These are phyloP conservation scores for Pistacia vera DNA, from an alignment of 345 rosid species.

Conservation along the genomic window DNA sequence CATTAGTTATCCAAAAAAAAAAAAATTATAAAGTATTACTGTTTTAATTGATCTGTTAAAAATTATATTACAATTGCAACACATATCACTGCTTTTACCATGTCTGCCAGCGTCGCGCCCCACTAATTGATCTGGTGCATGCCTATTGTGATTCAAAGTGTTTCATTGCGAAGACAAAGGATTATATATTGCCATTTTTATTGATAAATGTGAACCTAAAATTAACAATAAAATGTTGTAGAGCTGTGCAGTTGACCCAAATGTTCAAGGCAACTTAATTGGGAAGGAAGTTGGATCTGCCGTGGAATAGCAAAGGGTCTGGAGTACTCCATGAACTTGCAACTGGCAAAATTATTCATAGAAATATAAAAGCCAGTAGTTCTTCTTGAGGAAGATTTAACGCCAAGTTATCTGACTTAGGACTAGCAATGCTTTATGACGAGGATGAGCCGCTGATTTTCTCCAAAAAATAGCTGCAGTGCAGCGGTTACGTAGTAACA, in stretches of 20 bases:
- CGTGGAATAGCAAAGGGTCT: slow-evolving; percentile 20
- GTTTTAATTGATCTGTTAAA: too few relatives aligned
- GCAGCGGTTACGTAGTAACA: background rate
- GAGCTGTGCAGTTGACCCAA: background rate
- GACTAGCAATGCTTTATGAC: slow-evolving; percentile 17
- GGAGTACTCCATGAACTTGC: slow-evolving; percentile 19
- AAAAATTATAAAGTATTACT: too few relatives aligned
- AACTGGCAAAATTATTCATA: slow-evolving; percentile 12
- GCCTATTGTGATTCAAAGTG: too few relatives aligned
- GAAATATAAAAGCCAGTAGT: slow-evolving; percentile 20
- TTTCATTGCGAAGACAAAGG: too few relatives aligned
- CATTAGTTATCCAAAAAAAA: too few relatives aligned
- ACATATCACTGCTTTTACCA: too few relatives aligned
- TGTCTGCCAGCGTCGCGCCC: too few relatives aligned
- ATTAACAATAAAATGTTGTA: background rate
- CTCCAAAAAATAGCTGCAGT: background rate
- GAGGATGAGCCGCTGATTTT: slow-evolving; percentile 10
- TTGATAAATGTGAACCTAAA: too few relatives aligned
- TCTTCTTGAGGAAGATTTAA: slow-evolving; percentile 17
- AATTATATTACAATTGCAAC: too few relatives aligned
- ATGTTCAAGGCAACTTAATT: background rate
- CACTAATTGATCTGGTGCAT: too few relatives aligned
- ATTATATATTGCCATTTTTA: too few relatives aligned
- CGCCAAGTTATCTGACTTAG: slow-evolving; percentile 21
- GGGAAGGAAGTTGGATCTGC: slow-evolving; percentile 9